These are phyloP conservation scores for Laetiporus sulphureus DNA, from an alignment of 1,284 basidiomycete genomes.

Conservation along the genomic window DNA sequence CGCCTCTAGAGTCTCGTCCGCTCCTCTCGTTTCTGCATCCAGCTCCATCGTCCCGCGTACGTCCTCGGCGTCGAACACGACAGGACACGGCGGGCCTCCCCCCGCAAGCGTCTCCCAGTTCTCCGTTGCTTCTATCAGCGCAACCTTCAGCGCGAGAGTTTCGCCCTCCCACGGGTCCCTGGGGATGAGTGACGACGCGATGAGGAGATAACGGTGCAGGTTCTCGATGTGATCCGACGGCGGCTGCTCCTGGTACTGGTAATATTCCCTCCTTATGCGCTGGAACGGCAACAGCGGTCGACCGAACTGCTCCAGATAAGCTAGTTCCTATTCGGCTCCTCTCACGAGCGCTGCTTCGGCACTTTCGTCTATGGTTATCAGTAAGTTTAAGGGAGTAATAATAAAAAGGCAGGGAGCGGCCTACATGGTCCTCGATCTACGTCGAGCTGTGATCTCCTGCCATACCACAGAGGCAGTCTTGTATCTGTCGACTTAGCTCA, in stretches of 20 bases:
- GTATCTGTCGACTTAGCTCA: slow-evolving; percentile 36
- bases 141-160: slow-evolving; percentile 32
- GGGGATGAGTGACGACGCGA: no score
- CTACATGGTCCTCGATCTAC: no score
- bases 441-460: no score
- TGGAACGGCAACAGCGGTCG: no score
- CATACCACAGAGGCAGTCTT: slow-evolving; percentile 37
- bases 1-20: slow-evolving; percentile 26
- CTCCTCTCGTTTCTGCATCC: slow-evolving; percentile 19
- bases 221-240: no score
- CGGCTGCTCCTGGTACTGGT: slow-evolving; percentile 42
- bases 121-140: slow-evolving; percentile 33
- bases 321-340: no score
- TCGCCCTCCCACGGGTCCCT: slow-evolving; percentile 40
- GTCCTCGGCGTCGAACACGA: no score
- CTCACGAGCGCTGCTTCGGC: no score
- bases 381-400: slow-evolving; percentile 25
- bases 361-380: no score
- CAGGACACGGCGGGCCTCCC: no score
- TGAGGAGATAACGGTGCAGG: no score
- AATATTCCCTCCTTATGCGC: slow-evolving; percentile 35
- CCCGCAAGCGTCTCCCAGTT: slow-evolving; percentile 32
- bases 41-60: slow-evolving; percentile 33
- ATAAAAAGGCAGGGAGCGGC: slow-evolving; percentile 27
- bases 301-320: no score